Conservation (phyloP, 2,329 filamentous ascomycete genomes). For the Curvularia verruculosa region DNA sequence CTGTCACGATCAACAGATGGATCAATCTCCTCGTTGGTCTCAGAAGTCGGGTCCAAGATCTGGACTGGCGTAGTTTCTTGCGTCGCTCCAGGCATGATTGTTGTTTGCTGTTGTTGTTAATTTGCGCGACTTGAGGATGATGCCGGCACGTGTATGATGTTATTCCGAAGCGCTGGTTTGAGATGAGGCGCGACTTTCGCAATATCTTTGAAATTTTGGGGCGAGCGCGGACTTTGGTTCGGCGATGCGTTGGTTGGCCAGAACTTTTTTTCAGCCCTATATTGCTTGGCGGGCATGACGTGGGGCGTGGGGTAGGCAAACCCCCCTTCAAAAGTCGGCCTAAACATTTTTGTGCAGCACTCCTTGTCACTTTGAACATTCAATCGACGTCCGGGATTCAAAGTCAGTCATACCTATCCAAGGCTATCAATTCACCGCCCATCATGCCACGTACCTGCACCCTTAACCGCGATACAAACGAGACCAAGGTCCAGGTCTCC, state of each 20-base stretch:
- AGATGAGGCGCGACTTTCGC: conserved; percentile 24
- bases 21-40: conserved; percentile 40
- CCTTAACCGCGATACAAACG: conserved; percentile 90
- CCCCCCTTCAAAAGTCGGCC: conserved; percentile 17
- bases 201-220: conserved; percentile 37
- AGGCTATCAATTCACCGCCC: conserved; percentile 9
- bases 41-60: conserved; percentile 34
- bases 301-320: conserved; percentile 28
- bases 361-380: neutral
- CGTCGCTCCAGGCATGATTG: conserved; percentile 31
- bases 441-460: conserved; percentile 69
- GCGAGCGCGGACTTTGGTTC: conserved; percentile 24
- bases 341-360: conserved; percentile 27
- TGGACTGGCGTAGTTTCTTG: conserved; percentile 26
- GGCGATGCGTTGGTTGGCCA: conserved; percentile 31
- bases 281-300: conserved; percentile 32
- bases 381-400: neutral
- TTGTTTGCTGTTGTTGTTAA: neutral
- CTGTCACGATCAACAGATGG: conserved; percentile 50
- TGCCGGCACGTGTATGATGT: neutral
- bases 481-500: conserved; percentile 94
- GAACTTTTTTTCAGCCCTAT: conserved; percentile 38
- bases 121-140: neutral
- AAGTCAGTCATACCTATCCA: neutral
- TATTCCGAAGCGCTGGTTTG: conserved; percentile 1